A percentile compares a stretch with the other conserved stretches of the same genome.
These are phyloP conservation scores for Penicillium dipodomyicola DNA, from an alignment of 495 filamentous ascomycete species.

Conservation along the genomic window DNA sequence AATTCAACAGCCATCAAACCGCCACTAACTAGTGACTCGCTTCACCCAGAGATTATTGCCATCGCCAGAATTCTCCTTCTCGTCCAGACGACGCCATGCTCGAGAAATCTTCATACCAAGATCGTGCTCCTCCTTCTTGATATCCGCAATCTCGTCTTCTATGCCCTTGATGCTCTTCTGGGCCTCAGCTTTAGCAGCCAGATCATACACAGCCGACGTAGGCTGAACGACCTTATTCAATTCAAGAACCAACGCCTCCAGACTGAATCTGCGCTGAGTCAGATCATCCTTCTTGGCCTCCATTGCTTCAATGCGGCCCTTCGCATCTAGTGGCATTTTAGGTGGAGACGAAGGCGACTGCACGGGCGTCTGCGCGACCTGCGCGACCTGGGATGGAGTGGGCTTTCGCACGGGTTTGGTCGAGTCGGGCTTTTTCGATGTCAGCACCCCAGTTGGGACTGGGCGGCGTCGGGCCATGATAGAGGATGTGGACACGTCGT, in stretches of 20 bases:
- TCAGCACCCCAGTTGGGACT: slow-evolving; percentile 40
- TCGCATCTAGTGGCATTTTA: slow-evolving; percentile 50
- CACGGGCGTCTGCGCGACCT: slow-evolving; percentile 39
- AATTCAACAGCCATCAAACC: neutral
- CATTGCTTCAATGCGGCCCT: slow-evolving; percentile 62
- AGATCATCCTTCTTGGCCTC: slow-evolving; percentile 66
- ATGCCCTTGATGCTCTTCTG: slow-evolving; percentile 69
- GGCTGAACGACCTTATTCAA: slow-evolving; percentile 62
- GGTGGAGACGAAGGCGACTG: slow-evolving; percentile 54
- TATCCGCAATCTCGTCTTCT: slow-evolving; percentile 72
- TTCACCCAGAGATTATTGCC: slow-evolving; percentile 79
- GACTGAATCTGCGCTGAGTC: slow-evolving; percentile 62
- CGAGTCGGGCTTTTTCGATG: slow-evolving; percentile 40
- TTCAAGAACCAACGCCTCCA: slow-evolving; percentile 68
- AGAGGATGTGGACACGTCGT: slow-evolving; percentile 28
- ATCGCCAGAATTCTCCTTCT: slow-evolving; percentile 66
- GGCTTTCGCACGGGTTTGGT: slow-evolving; percentile 51
- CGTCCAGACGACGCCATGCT: slow-evolving; percentile 74
- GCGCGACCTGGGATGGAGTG: slow-evolving; percentile 49
- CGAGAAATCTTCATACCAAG: slow-evolving; percentile 78
- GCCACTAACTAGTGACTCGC: slow-evolving; percentile 54
- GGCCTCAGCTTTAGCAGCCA: slow-evolving; percentile 60
- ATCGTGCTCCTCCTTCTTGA: slow-evolving; percentile 80
- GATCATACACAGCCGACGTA: slow-evolving; percentile 56
- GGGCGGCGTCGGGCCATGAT: slow-evolving; percentile 52